These are phyloP conservation scores for Ruellia speciosa DNA, from an alignment of 305 asterid genomes.

Conservation along the genomic window DNA sequence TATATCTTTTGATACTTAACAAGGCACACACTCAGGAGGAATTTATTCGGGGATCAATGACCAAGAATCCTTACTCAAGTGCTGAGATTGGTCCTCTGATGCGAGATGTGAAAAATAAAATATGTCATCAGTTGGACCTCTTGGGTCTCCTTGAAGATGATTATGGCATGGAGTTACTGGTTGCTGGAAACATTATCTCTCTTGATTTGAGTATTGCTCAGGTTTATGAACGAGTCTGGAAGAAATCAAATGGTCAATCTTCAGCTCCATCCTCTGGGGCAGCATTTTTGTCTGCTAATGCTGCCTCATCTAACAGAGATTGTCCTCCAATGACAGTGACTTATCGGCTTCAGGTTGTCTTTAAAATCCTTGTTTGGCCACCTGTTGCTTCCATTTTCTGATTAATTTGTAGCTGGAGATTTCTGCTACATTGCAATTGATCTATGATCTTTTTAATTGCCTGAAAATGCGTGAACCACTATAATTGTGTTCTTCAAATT, in stretches of 20 bases:
- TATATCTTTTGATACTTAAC: conserved; percentile 73
- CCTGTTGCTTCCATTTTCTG: conserved; percentile 8
- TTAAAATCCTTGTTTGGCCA: conserved; percentile 6
- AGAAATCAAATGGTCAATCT: conserved; percentile 74
- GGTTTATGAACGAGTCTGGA: conserved; percentile 98
- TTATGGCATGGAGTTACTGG: conserved; percentile 94
- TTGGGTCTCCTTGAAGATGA: conserved; percentile 94
- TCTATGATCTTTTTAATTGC: conserved; percentile 3
- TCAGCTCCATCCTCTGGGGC: conserved; percentile 59
- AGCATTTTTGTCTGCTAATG: conserved; percentile 52
- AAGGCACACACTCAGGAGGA: conserved; percentile 98
- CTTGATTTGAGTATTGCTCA: conserved; percentile 90
- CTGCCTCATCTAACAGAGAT: conserved; percentile 65
- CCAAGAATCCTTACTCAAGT: conserved; percentile 97
- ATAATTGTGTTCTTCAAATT: conserved; percentile 23
- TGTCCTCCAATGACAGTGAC: conserved; percentile 96
- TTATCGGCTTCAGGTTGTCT: conserved; percentile 86
- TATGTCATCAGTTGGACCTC: conserved; percentile 96
- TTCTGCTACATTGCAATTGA: conserved; percentile 11
- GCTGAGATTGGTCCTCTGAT: conserved; percentile 95
- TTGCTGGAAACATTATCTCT: conserved; percentile 91
- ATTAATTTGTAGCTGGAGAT: neutral
- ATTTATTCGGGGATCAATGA: conserved; percentile 98
- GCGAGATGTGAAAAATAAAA: conserved; percentile 99
- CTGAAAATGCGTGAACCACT: conserved; percentile 3